Base-by-base conservation (phyloP, 2,329 filamentous ascomycete species). In the Diaporthe citri region DNA sequence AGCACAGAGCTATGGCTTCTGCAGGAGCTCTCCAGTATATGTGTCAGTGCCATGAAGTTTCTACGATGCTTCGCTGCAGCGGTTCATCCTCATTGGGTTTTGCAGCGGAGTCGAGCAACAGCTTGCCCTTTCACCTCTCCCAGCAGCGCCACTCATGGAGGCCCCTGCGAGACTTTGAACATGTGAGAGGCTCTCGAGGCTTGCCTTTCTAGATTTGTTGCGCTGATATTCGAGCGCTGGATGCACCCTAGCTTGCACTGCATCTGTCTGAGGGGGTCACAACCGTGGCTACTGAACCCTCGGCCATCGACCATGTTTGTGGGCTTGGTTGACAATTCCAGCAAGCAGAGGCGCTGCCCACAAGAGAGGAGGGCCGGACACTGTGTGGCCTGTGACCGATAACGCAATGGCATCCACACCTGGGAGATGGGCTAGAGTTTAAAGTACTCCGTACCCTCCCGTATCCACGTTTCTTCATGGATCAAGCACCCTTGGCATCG, bases 401-500 rank as follows among this genome's bases (percentile, higher is more conserved):
- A 69, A 69, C 48, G 64, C 64, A 69, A 69, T 55, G 20, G 48
- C 48, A 41, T 69, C 64, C 64, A 69, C 64, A 69, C 31, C 64
- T 55, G 31, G 31, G 31, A 67, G 46, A 52, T 67, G 64, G 64
- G 64, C 64, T 36, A 55, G 64, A 69, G 48, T 52, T 69, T 55
- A 41, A 69, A 36, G n/a, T 41, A 22, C 43, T 48, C 43, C 43
- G 43, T 48, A 69, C 64, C 64, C 48, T 69, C 64, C 48, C 64
- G 48, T 69, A 69, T 52, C 64, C 64, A 69, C 64, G 64, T 55
- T 69, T 55, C 64, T 55, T 55, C 64, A 69, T 69, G 64, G 64
- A 69, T 69, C 64, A 69, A 69, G 64, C 46, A 69, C 46, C 64
- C 64, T 41, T 69, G 64, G 64, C 64, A 69, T 69, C 64, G 64